phyloP scores from a whole-genome alignment of 177 flowering plant genomes.

The Vitis hybrid region DNA sequence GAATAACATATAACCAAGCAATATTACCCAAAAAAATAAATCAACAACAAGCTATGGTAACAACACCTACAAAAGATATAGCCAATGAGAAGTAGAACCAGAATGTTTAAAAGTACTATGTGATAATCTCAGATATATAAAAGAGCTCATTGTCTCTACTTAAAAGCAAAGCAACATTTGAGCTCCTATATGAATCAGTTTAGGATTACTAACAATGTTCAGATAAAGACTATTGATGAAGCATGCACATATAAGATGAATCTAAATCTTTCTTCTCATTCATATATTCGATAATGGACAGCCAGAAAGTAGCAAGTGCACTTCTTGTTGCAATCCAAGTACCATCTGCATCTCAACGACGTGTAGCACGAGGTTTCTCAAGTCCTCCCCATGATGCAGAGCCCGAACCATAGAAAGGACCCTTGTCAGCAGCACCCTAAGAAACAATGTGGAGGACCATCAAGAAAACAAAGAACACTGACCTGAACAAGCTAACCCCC shows the following conservation, averaged over 20 bases:
- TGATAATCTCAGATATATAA: conserved; percentile 3
- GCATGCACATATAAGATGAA: conserved; percentile 31
- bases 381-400: conserved; percentile 69
- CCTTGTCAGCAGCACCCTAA: conserved; percentile 70
- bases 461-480: background rate
- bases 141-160: conserved; percentile 3
- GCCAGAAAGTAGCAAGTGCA: conserved; percentile 4
- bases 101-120: background rate
- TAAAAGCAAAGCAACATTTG: conserved; percentile 16
- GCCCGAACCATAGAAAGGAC: conserved; percentile 56
- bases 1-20: background rate
- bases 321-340: conserved; percentile 5
- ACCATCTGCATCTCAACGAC: conserved; percentile 44
- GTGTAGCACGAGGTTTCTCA: conserved; percentile 61
- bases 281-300: conserved; percentile 21
- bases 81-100: background rate
- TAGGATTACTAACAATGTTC: conserved; percentile 23
- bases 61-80: background rate
- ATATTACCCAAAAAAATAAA: background rate
- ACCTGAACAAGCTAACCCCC: background rate
- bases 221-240: conserved; percentile 23
- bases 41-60: background rate
- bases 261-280: conserved; percentile 29
- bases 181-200: conserved; percentile 15
- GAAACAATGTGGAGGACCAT: conserved; percentile 3